Conservation (phyloP, 2,329 filamentous ascomycete genomes). For the Penicillium crustosum region DNA sequence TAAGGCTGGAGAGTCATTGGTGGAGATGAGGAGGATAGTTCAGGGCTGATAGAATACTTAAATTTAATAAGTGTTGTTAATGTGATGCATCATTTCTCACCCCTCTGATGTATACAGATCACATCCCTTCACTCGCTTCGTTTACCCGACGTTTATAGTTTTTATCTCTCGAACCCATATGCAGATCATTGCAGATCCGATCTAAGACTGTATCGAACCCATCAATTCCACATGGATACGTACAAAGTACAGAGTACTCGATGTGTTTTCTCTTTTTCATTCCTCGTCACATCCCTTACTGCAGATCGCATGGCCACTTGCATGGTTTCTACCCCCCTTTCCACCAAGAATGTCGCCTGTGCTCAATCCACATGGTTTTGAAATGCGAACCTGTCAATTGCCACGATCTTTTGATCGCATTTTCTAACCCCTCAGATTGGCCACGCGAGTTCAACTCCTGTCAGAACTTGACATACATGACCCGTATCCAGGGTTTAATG, state of each 20-base stretch:
- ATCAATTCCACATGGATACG: neutral
- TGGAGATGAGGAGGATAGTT: conserved; percentile 36
- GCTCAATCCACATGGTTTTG: conserved; percentile 9
- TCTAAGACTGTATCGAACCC: neutral
- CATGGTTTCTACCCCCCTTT: conserved; percentile 7
- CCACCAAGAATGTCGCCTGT: conserved; percentile 11
- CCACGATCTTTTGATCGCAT: neutral
- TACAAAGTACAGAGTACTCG: neutral
- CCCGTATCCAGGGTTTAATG: neutral
- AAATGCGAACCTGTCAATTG: neutral
- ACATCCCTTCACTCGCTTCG: neutral
- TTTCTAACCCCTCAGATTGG: neutral
- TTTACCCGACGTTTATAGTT: neutral
- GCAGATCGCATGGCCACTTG: conserved; percentile 12
- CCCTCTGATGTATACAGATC: neutral
- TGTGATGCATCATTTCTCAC: neutral
- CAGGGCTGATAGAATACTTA: too few species aligned
- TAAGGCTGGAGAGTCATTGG: conserved; percentile 33
- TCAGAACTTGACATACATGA: neutral
- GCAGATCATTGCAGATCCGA: neutral
- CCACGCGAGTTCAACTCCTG: neutral
- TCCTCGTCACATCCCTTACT: conserved; percentile 17
- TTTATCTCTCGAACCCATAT: neutral
- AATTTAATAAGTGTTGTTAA: neutral
- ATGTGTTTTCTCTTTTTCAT: neutral